Evolutionary conservation across 805 yeast genomes (phyloP).

Genomic region (Kodamaea restingae): DNA sequence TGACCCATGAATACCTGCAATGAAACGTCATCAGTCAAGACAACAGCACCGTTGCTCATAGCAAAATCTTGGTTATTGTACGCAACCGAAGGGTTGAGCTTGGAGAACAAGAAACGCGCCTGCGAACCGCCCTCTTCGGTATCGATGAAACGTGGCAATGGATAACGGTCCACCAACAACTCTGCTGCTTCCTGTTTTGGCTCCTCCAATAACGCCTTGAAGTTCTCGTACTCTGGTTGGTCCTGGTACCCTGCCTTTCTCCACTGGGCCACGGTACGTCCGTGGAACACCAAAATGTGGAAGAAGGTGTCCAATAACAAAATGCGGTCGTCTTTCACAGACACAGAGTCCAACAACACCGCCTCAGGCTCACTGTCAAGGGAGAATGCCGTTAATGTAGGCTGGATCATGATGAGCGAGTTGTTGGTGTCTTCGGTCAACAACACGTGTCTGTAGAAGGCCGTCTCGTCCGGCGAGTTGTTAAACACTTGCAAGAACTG

Average conservation of each 20-base stretch:
- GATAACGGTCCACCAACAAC: conserved; percentile 88
- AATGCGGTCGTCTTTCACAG: conserved; percentile 84
- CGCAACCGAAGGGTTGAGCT: conserved; percentile 89
- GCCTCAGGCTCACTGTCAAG: conserved; percentile 81
- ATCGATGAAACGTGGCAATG: conserved; percentile 94
- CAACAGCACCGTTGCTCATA: conserved; percentile 59
- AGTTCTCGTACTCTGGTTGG: conserved; percentile 82
- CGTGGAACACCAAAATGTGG: conserved; percentile 93
- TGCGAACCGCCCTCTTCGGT: conserved; percentile 99
- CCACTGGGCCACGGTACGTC: conserved; percentile 94
- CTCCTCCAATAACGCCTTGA: conserved; percentile 78
- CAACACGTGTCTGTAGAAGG: conserved; percentile 90
- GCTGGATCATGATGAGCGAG: conserved; percentile 95
- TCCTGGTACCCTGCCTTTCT: conserved; percentile 93
- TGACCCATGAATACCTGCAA: conserved; percentile 94
- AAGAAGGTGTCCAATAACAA: conserved; percentile 91
- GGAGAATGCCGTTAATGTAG: conserved; percentile 83
- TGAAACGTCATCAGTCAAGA: conserved; percentile 93
- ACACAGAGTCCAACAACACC: conserved; percentile 87
- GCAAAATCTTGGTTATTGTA: conserved; percentile 58
- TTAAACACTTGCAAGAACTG: conserved; percentile 95
- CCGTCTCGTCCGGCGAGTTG: conserved; percentile 98
- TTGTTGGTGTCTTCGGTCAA: conserved; percentile 89
- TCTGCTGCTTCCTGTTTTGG: conserved; percentile 93
- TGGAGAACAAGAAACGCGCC: conserved; percentile 92